phyloP scores from a whole-genome alignment of 352 stramenopile species.

The Hyaloperonospora arabidopsidis region DNA sequence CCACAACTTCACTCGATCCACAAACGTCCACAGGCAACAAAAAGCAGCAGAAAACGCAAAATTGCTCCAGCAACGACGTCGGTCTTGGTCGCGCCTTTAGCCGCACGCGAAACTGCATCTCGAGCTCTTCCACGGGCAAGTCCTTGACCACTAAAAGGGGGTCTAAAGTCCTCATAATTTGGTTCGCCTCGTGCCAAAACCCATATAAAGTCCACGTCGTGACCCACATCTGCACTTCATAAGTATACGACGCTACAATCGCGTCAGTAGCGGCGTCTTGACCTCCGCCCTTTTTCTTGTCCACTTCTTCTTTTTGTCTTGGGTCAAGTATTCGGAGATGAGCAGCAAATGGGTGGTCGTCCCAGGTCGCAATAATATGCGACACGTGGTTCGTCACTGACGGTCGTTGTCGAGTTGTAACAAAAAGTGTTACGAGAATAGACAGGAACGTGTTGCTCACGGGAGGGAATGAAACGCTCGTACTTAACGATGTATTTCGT shows the following conservation, averaged over 20 bases:
- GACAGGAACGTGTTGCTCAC: too few relatives aligned
- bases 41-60: slow-evolving; percentile 1
- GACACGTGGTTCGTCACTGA: slow-evolving; percentile 21
- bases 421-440: too few relatives aligned
- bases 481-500: too few relatives aligned
- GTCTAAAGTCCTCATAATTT: slow-evolving; percentile 33
- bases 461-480: too few relatives aligned
- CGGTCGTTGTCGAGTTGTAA: too few relatives aligned
- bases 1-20: slow-evolving; percentile 43
- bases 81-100: slow-evolving; percentile 37
- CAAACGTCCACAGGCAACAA: slow-evolving; percentile 29
- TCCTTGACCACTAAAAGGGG: slow-evolving; percentile 50
- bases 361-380: slow-evolving; percentile 59
- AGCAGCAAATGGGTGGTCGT: slow-evolving; percentile 39
- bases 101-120: slow-evolving; percentile 50
- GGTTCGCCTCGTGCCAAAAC: slow-evolving; percentile 57
- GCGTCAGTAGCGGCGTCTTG: background rate
- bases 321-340: slow-evolving; percentile 14
- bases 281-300: slow-evolving; percentile 1
- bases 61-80: slow-evolving; percentile 12
- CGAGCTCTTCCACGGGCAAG: slow-evolving; percentile 38
- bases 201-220: slow-evolving; percentile 50
- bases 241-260: slow-evolving; percentile 22
- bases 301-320: slow-evolving; percentile 12
- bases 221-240: slow-evolving; percentile 72